Evolutionary conservation across 1,139 yeast genomes (phyloP).

Genomic region (Yamadazyma conglobata): DNA sequence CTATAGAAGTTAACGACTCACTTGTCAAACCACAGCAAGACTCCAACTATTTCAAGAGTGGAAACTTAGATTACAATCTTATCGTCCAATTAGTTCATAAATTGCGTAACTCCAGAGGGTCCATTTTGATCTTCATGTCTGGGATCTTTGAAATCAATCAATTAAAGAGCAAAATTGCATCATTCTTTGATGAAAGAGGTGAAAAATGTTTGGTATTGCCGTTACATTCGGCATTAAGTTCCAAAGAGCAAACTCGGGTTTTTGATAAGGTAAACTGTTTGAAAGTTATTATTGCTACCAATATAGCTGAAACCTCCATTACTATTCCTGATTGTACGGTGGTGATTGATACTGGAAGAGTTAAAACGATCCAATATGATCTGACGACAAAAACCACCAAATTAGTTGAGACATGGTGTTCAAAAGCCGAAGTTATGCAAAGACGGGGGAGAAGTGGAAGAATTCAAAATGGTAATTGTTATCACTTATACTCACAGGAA

Average conservation of each 20-base stretch:
- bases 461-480: slow-evolving; percentile 78
- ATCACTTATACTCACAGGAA: slow-evolving; percentile 68
- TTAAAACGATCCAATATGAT: slow-evolving; percentile 74
- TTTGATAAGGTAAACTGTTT: slow-evolving; percentile 54
- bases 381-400: slow-evolving; percentile 63
- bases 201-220: slow-evolving; percentile 56
- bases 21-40: slow-evolving; percentile 55
- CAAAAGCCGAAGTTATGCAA: slow-evolving; percentile 87
- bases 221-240: slow-evolving; percentile 80
- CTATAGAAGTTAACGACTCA: slow-evolving; percentile 44
- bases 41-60: slow-evolving; percentile 58
- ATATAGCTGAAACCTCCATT: slow-evolving; percentile 83
- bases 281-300: slow-evolving; percentile 87
- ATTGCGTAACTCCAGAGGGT: slow-evolving; percentile 54
- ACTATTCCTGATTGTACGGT: slow-evolving; percentile 94
- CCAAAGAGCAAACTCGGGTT: slow-evolving; percentile 77
- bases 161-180: slow-evolving; percentile 22
- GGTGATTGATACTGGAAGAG: slow-evolving; percentile 85
- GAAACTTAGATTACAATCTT: slow-evolving; percentile 72
- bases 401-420: slow-evolving; percentile 80
- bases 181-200: slow-evolving; percentile 14
- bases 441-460: slow-evolving; percentile 99
- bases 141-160: slow-evolving; percentile 85
- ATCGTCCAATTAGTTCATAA: slow-evolving; percentile 53
- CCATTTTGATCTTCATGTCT: slow-evolving; percentile 81